Evolutionary conservation across 495 filamentous ascomycete genomes (phyloP), one percentile per base, ranked within the genome.

Genomic region (Penicillium alfredii): DNA sequence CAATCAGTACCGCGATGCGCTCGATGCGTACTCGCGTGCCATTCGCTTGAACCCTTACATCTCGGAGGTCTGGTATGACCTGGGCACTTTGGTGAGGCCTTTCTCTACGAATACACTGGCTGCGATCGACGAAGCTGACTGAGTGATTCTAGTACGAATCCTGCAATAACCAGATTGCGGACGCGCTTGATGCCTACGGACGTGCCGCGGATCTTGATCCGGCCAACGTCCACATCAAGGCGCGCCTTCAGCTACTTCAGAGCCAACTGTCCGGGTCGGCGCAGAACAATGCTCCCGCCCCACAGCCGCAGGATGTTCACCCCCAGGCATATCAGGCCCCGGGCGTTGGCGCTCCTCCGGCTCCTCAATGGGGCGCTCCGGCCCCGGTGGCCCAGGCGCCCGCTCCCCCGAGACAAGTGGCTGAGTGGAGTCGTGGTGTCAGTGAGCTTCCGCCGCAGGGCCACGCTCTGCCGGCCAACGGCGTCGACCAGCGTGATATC

Each of bases 41-140:
- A 99, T 99, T 52, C 86, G 92, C 40, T 68, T 99, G 53, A 99
- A 97, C 57, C 92, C 92, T 2, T 95, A 93, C 71, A 99, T 99
- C 45, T 97, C 92, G 4, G 92, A 99, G 60, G 92, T 99, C 25
- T 99, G 92, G 92, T 99, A 97, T 64, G 93, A 99, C 66, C 68
- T 99, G 25, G 92, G 92, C 25, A 99, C 93, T 49, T 42, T 89
- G n/a, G n/a, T n/a, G n/a, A n/a, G n/a, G n/a, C n/a, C n/a, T n/a
- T n/a, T n/a, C n/a, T n/a, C n/a, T n/a, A n/a, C n/a, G n/a, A n/a
- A n/a, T n/a, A n/a, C n/a, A n/a, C n/a, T n/a, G n/a, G n/a, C n/a
- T n/a, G n/a, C n/a, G n/a, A n/a, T n/a, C n/a, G n/a, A n/a, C n/a
- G n/a, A n/a, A n/a, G n/a, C n/a, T n/a, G n/a, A n/a, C n/a, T n/a